Evolutionary conservation across 2,329 filamentous ascomycete genomes (phyloP), one percentile per base, ranked within the genome.

Genomic region (Seiridium cupressi): DNA sequence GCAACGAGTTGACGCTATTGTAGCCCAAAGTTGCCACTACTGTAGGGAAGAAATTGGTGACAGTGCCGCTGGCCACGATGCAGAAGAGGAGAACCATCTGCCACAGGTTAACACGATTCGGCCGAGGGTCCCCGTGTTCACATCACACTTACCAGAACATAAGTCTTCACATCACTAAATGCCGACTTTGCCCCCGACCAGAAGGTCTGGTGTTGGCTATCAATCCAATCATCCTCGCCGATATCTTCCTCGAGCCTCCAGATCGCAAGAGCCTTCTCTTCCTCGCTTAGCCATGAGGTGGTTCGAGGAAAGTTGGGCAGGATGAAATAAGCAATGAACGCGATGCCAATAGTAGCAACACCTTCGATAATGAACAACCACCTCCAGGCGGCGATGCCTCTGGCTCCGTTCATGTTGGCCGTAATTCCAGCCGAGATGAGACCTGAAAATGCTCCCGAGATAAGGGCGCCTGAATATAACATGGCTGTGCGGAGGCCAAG

Each of bases 281-380:
- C 76, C n/a, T 84, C 79, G 6, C 73, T 80, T 34, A 88, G 73
- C 84, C 84, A 87, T 26, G 66, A 66, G 0, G 83, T 86, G 7
- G 83, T 86, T 46, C 81, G 78, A 1, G 89, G 89, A 63, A 90
- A 89, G 69, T 91, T 85, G 0, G 89, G 89, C 11, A 92, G 76
- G 36, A 91, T 73, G 65, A 84, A 86, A 68, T 81, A 81, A 1
- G 86, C 79, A 1, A 71, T 66, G 5, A 85, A 69, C 11, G 89
- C 88, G 35, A 91, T 78, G 5, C 76, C 76, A 32, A 91, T 75
- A 1, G 89, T 91, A 61, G 89, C 80, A 13, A 80, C 77, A 32
- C 89, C 89, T 71, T 92, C 89, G 44, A 91, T 86, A 58, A 92
- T 86, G 74, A 90, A 90, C 0, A 90, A 75, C 71, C 85, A 89